These are phyloP conservation scores for Verticillium nonalfalfae DNA, from an alignment of 2,329 filamentous ascomycete species.

Conservation along the genomic window DNA sequence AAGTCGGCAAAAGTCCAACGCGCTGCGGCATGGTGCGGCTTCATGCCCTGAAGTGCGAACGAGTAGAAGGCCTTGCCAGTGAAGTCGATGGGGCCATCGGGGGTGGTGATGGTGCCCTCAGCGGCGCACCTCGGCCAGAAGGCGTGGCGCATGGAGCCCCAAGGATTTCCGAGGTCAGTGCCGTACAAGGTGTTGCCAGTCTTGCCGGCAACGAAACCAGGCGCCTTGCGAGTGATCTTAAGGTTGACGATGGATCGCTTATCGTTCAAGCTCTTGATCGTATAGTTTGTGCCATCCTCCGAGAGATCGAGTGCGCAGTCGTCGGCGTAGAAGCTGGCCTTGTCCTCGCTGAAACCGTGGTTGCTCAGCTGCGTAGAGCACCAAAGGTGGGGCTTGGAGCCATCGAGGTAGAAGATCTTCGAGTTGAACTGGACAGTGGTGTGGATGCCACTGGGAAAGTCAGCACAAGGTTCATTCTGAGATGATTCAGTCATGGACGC, in stretches of 20 bases:
- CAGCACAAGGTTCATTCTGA: not conserved
- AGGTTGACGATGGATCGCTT: constrained; percentile 77
- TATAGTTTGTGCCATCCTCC: constrained; percentile 75
- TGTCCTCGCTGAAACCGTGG: constrained; percentile 77
- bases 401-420: constrained; percentile 79
- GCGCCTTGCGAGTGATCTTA: constrained; percentile 67
- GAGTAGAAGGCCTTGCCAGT: constrained; percentile 73
- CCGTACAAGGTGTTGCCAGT: constrained; percentile 81
- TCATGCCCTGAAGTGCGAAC: constrained; percentile 94
- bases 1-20: constrained; percentile 93
- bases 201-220: constrained; percentile 79
- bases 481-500: constrained; percentile 28
- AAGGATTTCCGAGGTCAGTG: constrained; percentile 78
- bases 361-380: constrained; percentile 73
- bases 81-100: constrained; percentile 75
- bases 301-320: constrained; percentile 81
- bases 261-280: constrained; percentile 86
- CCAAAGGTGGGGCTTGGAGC: constrained; percentile 72
- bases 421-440: constrained; percentile 90
- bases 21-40: constrained; percentile 90
- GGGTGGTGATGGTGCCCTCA: constrained; percentile 79
- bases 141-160: constrained; percentile 85
- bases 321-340: constrained; percentile 77
- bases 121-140: constrained; percentile 89
- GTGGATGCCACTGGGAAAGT: constrained; percentile 64